These are phyloP conservation scores for Scutellospora calospora DNA, from an alignment of 371 early-diverging fungal genomes.

Conservation along the genomic window DNA sequence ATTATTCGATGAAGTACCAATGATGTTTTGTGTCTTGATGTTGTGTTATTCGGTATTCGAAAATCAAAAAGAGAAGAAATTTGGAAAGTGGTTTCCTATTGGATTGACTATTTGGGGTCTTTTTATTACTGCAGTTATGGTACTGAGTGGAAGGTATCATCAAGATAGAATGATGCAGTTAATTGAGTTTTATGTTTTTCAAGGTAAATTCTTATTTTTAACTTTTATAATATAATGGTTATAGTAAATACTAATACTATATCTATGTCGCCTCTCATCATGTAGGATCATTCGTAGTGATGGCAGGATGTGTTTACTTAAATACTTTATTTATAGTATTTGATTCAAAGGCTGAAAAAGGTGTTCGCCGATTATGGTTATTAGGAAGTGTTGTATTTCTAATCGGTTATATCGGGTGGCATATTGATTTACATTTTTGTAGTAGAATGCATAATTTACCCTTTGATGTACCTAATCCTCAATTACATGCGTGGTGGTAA, in stretches of 20 bases:
- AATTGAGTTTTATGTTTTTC: conserved; percentile 23
- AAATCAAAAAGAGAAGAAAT: conserved; percentile 1
- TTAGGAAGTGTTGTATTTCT: conserved; percentile 5
- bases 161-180: background rate
- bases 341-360: background rate
- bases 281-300: background rate
- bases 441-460: background rate
- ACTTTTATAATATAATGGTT: background rate
- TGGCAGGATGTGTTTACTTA: background rate
- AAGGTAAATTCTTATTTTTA: background rate
- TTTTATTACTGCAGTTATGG: background rate
- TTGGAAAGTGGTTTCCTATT: conserved; percentile 16
- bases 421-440: conserved; percentile 29
- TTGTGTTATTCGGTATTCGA: conserved; percentile 7
- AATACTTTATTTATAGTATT: background rate
- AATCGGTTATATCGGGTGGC: conserved; percentile 26
- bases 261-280: background rate
- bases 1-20: conserved; percentile 76
- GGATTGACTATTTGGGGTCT: background rate
- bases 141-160: background rate
- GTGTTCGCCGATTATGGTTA: background rate
- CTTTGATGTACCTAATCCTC: conserved; percentile 13
- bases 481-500: conserved; percentile 33
- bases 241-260: background rate
- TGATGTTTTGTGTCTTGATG: conserved; percentile 57